Evolutionary conservation across 148 eudicot species (phyloP).

Genomic region (Diospyros kaki): DNA sequence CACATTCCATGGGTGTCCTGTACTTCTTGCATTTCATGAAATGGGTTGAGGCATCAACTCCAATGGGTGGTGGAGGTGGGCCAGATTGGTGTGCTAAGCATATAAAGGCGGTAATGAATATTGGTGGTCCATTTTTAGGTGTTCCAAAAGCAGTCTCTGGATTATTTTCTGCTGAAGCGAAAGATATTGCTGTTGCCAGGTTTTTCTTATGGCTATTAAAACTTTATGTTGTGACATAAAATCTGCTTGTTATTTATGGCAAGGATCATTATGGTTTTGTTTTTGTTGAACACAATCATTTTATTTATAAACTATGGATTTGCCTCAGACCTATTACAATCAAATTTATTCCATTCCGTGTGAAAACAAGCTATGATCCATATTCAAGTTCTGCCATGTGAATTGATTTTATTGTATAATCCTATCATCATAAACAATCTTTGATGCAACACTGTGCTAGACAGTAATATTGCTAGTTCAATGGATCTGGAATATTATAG

Average conservation of each 20-base stretch:
- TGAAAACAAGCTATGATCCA: no score
- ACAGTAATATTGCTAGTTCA: background rate
- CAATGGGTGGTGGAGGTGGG: slow-evolving; percentile 99
- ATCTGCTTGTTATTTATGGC: background rate
- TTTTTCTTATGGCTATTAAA: slow-evolving; percentile 19
- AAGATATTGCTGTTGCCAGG: slow-evolving; percentile 97
- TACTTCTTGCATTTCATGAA: slow-evolving; percentile 97
- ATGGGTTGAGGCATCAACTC: slow-evolving; percentile 99
- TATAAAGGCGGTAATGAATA: slow-evolving; percentile 89
- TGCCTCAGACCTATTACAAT: background rate
- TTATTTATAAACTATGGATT: background rate
- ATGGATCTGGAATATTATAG: background rate
- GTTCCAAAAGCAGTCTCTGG: slow-evolving; percentile 88
- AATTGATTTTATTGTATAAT: background rate
- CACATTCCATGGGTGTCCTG: slow-evolving; percentile 96
- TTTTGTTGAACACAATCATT: background rate
- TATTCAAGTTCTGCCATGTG: background rate
- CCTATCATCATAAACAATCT: background rate
- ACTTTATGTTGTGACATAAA: background rate
- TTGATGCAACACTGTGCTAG: background rate
- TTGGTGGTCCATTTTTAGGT: slow-evolving; percentile 94
- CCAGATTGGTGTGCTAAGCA: slow-evolving; percentile 83
- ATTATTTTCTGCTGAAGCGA: slow-evolving; percentile 90
- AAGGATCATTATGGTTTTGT: background rate
- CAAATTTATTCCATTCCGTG: background rate